Base-by-base conservation (phyloP, 306 rosid species). In the Vigna unguiculata region DNA sequence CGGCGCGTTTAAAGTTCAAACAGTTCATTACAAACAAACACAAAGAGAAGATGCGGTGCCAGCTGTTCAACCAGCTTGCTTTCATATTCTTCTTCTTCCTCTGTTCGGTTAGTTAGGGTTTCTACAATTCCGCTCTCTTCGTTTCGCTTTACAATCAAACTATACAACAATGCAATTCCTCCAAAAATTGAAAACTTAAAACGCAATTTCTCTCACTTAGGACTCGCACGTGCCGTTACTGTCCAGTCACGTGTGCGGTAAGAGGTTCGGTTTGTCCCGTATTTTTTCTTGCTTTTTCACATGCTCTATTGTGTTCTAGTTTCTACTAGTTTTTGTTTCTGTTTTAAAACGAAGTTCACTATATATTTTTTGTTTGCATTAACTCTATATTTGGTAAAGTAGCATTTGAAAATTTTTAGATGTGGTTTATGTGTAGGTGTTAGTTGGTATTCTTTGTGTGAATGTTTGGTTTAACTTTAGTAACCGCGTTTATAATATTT, bases 31-130 rank as follows among this genome's bases (percentile, higher is more conserved):
- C 59, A 43, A 41, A 41, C 3, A 62, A 19, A 14, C 52, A 65
- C 28, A 14, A 51, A 41, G n/a, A 6, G 65, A 36, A 38, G 40
- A 24, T 54, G 76, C 47, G 73, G 68, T 17, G 73, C 81, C 81
- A 75, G 85, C 73, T 75, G 81, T 70, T 58, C 36, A 76, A 76
- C 81, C 74, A 81, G 68, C 70, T 71, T 61, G 74, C 54, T 76
- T 41, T 71, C 65, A 0, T 51, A 76, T 41, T 15, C 70, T 8
- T 13, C 58, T 54, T 28, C 48, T 43, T 43, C 48, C 48, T 11
- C 48, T 43, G 36, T 60, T 61, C 9, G 14, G 68, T 61, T 34
- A 17, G 16, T 80, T 65, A 65, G 83, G 79, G 83, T 65, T 74
- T 59, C 28, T 24, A 64, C 53, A 21, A 20, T n/a, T 54, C 0